A percentile compares a stretch with the other conserved stretches of the same genome.
Evolutionary conservation across 129 eudicot species (phyloP).

Genomic region (Heracleum sosnowskyi): DNA sequence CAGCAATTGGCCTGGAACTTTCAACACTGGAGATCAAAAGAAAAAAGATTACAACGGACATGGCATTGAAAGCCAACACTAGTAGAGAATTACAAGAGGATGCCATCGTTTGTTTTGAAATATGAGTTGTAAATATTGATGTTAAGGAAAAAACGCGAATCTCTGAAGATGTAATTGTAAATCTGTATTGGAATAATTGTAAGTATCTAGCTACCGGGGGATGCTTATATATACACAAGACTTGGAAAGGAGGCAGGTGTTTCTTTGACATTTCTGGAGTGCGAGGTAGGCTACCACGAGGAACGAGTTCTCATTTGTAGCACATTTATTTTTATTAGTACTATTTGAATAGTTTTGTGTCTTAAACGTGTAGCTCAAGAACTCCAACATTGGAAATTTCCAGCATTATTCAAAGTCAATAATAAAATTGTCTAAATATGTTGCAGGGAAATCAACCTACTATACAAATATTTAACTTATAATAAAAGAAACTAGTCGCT

Average conservation of each 20-base stretch:
- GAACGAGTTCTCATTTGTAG: not conserved
- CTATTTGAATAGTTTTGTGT: not conserved
- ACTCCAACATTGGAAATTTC: not conserved
- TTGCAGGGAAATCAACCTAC: too few species aligned
- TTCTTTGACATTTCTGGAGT: constrained; percentile 7
- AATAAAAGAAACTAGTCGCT: too few species aligned
- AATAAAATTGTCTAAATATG: too few species aligned
- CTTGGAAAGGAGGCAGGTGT: not conserved
- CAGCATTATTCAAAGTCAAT: not conserved
- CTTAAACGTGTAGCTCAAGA: not conserved
- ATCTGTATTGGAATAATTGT: not conserved
- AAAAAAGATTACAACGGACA: constrained; percentile 12
- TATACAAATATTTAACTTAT: too few species aligned
- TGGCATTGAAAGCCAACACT: constrained; percentile 11
- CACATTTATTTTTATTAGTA: not conserved
- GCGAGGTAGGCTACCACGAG: not conserved
- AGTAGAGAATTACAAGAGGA: not conserved
- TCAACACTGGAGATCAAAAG: constrained; percentile 20
- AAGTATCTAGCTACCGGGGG: too few species aligned
- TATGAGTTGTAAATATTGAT: not conserved
- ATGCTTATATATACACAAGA: not conserved
- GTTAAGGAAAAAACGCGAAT: not conserved
- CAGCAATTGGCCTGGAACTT: constrained; percentile 26
- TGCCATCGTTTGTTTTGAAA: not conserved
- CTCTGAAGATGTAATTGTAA: too few species aligned